These are phyloP conservation scores for Clitopilus passeckerianus DNA, from an alignment of 768 basidiomycete genomes.

Conservation along the genomic window DNA sequence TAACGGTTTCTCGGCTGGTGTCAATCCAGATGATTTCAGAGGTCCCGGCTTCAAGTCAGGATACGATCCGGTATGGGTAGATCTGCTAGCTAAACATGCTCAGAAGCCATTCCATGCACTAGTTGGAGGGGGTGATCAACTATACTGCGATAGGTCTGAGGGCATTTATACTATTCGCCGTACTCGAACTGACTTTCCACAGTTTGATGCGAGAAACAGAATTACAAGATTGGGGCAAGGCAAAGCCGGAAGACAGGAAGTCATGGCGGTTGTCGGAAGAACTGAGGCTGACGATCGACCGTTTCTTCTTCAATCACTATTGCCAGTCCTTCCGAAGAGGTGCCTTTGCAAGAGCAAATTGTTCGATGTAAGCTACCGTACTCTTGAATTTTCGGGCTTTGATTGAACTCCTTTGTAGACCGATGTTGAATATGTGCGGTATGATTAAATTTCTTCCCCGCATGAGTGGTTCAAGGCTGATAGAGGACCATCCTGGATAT, in stretches of 20 bases:
- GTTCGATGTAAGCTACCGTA: constrained; percentile 65
- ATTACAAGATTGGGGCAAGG: constrained; percentile 78
- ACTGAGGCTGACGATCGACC: constrained; percentile 71
- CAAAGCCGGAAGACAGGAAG: constrained; percentile 57
- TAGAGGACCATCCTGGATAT: background rate
- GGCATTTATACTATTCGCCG: background rate
- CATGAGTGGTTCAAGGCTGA: background rate
- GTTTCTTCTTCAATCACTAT: constrained; percentile 90
- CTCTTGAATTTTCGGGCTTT: background rate
- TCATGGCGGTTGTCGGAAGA: constrained; percentile 59
- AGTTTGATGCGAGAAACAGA: constrained; percentile 86
- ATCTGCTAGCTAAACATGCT: constrained; percentile 80
- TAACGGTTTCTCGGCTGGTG: constrained; percentile 85
- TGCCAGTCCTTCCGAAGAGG: constrained; percentile 82
- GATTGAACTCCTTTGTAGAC: constrained; percentile 32
- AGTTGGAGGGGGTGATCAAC: constrained; percentile 91
- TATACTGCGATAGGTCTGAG: constrained; percentile 77
- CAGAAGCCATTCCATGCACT: constrained; percentile 84
- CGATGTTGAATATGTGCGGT: constrained; percentile 88
- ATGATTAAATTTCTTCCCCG: constrained; percentile 14
- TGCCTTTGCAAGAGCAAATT: constrained; percentile 88
- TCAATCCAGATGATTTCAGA: constrained; percentile 84
- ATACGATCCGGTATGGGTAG: constrained; percentile 91
- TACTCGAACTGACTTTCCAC: background rate
- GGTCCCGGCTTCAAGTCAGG: constrained; percentile 77